Evolutionary conservation across 306 rosid species (phyloP).

Genomic region (Herpetospermum pedunculosum): DNA sequence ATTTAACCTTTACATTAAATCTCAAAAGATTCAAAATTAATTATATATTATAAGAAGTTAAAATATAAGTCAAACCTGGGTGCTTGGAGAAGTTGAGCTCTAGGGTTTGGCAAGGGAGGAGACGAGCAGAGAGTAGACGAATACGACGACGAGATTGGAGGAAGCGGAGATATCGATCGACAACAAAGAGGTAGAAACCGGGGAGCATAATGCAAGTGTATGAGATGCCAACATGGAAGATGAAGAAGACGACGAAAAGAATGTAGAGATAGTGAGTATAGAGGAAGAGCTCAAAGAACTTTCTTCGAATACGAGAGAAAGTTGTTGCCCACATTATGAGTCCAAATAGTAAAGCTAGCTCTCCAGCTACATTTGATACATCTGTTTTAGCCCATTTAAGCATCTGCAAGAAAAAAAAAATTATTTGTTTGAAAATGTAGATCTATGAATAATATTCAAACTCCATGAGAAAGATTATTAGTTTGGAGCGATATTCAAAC

Average conservation of each 20-base stretch:
- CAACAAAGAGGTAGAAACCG: constrained; percentile 59
- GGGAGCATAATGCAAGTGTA: constrained; percentile 46
- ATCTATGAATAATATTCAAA: no score
- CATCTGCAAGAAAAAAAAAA: constrained; percentile 27
- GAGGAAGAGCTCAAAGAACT: constrained; percentile 56
- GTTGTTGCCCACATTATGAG: constrained; percentile 48
- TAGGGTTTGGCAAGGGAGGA: constrained; percentile 43
- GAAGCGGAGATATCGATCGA: constrained; percentile 64
- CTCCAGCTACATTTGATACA: constrained; percentile 57
- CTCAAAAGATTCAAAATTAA: no score
- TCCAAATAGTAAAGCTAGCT: constrained; percentile 43
- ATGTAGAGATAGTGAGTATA: constrained; percentile 67
- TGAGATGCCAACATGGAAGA: constrained; percentile 57
- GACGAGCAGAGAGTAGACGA: constrained; percentile 39
- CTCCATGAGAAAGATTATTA: no score
- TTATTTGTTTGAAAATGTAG: no score
- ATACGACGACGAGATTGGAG: constrained; percentile 39
- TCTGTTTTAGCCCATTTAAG: constrained; percentile 39
- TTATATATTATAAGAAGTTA: background rate
- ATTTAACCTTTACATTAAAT: no score
- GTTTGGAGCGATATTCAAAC: no score
- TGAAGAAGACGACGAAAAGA: constrained; percentile 48
- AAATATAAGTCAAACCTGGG: constrained; percentile 19
- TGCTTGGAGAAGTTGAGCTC: constrained; percentile 71
- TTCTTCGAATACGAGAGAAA: constrained; percentile 47